Percentiles rank a stretch among this genome's conserved stretches.
phyloP scores from a whole-genome alignment of 2,329 filamentous ascomycete genomes.

The Corinectria fuckeliana region DNA sequence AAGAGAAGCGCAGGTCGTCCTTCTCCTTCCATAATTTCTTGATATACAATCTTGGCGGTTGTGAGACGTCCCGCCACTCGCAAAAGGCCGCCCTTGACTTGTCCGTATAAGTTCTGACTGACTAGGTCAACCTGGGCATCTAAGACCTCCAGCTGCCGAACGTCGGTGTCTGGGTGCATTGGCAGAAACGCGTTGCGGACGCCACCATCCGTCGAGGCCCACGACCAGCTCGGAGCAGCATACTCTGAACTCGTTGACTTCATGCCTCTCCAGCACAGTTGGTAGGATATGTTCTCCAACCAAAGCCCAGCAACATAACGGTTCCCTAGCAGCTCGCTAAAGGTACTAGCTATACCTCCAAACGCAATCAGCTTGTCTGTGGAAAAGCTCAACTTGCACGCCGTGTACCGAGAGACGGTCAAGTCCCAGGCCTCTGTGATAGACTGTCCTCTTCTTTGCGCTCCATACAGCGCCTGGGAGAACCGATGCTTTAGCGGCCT shows the following conservation, averaged over 20 bases:
- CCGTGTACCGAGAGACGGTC: neutral
- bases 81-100: neutral
- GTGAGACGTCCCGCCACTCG: neutral
- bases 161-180: neutral
- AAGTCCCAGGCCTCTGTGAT: neutral
- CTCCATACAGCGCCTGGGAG: neutral
- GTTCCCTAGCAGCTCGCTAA: neutral
- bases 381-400: neutral
- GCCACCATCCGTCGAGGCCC: neutral
- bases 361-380: conserved; percentile 1
- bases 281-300: neutral
- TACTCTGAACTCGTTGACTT: neutral
- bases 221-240: neutral
- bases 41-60: neutral
- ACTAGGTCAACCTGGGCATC: neutral
- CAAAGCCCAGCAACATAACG: neutral
- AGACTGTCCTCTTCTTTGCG: neutral
- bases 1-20: neutral
- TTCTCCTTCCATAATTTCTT: neutral
- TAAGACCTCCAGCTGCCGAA: neutral
- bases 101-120: neutral
- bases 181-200: neutral
- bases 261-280: neutral
- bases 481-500: neutral
- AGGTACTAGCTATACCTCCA: neutral